Percentiles rank a stretch among this genome's conserved stretches.
phyloP scores from a whole-genome alignment of 352 stramenopile genomes.

The Pythium brachiatum region DNA sequence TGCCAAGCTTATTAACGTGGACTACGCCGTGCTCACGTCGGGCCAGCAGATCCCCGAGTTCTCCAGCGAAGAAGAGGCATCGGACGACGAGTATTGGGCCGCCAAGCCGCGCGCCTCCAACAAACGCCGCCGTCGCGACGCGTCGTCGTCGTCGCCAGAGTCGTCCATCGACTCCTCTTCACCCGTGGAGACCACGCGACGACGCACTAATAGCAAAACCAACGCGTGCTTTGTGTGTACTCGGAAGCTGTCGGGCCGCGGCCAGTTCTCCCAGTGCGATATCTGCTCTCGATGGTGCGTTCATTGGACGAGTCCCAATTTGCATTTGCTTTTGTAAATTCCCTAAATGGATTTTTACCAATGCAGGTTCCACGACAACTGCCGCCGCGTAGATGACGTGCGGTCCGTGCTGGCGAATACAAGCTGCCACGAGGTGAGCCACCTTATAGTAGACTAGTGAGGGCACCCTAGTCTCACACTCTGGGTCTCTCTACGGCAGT shows the following conservation, averaged over 20 bases:
- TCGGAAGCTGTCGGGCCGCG: conserved; percentile 28
- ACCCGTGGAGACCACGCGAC: not conserved
- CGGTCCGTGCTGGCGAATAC: conserved; percentile 68
- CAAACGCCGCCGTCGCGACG: conserved; percentile 3
- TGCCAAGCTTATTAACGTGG: conserved; percentile 70
- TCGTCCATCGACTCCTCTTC: not conserved
- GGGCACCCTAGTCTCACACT: no score
- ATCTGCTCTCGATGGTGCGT: conserved; percentile 63
- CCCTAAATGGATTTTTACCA: no score
- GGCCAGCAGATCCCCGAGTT: conserved; percentile 81
- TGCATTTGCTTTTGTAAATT: not conserved
- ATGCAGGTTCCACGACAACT: conserved; percentile 27
- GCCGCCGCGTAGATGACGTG: conserved; percentile 20
- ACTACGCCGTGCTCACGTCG: conserved; percentile 77
- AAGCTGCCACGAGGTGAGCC: conserved; percentile 60
- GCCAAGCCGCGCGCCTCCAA: not conserved
- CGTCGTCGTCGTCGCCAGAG: not conserved
- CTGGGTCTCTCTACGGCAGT: no score
- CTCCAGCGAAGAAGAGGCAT: conserved; percentile 60
- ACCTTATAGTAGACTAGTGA: no score
- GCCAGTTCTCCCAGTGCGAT: conserved; percentile 68
- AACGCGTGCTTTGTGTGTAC: conserved; percentile 63
- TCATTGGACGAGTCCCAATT: not conserved
- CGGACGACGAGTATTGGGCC: conserved; percentile 41
- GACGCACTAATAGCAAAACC: conserved; percentile 6